Percentiles rank a stretch among this genome's conserved stretches.
These are phyloP conservation scores for Tolypocladium ophioglossoides DNA, from an alignment of 2,329 filamentous ascomycete species.

Conservation along the genomic window DNA sequence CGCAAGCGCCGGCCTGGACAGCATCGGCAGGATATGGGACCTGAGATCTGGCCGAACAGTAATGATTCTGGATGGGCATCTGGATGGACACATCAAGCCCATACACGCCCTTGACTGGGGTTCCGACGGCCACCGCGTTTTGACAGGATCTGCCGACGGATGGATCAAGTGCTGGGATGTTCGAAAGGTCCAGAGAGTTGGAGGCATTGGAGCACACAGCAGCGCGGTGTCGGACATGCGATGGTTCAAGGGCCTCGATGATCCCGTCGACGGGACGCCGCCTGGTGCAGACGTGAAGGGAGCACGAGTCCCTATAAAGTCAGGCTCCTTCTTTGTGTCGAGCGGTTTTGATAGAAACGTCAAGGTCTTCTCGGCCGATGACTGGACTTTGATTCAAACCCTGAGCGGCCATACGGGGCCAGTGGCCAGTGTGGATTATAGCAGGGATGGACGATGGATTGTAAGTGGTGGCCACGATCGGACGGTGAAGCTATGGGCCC, in stretches of 20 bases:
- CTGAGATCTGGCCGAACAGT: constrained; percentile 83
- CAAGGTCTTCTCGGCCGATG: constrained; percentile 91
- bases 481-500: constrained; percentile 92
- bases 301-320: constrained; percentile 64
- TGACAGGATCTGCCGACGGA: constrained; percentile 87
- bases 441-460: constrained; percentile 79
- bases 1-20: constrained; percentile 87
- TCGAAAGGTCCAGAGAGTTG: constrained; percentile 72
- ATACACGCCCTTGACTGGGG: constrained; percentile 93
- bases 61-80: constrained; percentile 86
- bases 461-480: constrained; percentile 89
- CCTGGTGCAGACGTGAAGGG: constrained; percentile 56
- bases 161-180: constrained; percentile 99
- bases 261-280: constrained; percentile 50
- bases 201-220: constrained; percentile 80
- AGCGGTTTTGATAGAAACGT: constrained; percentile 91
- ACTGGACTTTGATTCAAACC: constrained; percentile 84
- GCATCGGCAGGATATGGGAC: constrained; percentile 93
- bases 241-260: constrained; percentile 86
- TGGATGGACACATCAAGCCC: constrained; percentile 73
- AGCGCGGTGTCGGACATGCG: constrained; percentile 86
- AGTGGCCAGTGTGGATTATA: constrained; percentile 84
- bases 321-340: constrained; percentile 83
- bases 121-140: constrained; percentile 77
- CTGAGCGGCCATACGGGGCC: constrained; percentile 86